phyloP scores from a whole-genome alignment of 352 stramenopile species.

The Phytophthora fragariae region DNA sequence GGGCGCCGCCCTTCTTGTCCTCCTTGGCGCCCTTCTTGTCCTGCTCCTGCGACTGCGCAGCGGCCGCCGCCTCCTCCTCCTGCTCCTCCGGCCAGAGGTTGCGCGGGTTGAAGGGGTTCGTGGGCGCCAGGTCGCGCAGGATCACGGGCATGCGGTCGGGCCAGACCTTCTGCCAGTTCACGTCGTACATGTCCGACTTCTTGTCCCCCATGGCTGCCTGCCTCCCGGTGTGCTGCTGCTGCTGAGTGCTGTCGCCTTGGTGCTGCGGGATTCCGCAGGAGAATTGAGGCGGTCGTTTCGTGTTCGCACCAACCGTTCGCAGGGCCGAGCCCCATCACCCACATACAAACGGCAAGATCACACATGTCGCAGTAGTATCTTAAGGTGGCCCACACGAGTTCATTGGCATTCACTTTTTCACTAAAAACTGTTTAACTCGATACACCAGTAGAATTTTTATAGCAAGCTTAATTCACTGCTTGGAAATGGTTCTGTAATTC shows the following conservation, averaged over 20 bases:
- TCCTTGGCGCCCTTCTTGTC: slow-evolving; percentile 39
- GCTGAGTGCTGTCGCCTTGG: slow-evolving; percentile 3
- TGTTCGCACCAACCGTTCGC: slow-evolving; percentile 33
- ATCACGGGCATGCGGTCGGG: slow-evolving; percentile 91
- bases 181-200: slow-evolving; percentile 86
- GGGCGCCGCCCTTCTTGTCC: slow-evolving; percentile 36
- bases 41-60: slow-evolving; percentile 32
- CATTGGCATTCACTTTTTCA: neutral
- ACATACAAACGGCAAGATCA: slow-evolving; percentile 23
- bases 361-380: slow-evolving; percentile 37
- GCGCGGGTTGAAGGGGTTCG: slow-evolving; percentile 88
- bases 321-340: slow-evolving; percentile 10
- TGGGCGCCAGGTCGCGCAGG: slow-evolving; percentile 82
- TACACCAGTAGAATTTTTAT: neutral
- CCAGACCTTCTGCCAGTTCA: slow-evolving; percentile 92
- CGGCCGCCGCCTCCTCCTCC: slow-evolving; percentile 43
- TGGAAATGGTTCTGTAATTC: too few species aligned
- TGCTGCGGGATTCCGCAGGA: neutral
- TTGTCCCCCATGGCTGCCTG: slow-evolving; percentile 52
- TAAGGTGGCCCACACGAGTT: slow-evolving; percentile 17
- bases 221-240: neutral
- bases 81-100: slow-evolving; percentile 89
- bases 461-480: too few species aligned
- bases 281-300: slow-evolving; percentile 16
- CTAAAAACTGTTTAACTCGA: neutral